These are phyloP conservation scores for Xylaria sp. DNA, from an alignment of 2,329 filamentous ascomycete species.

Conservation along the genomic window DNA sequence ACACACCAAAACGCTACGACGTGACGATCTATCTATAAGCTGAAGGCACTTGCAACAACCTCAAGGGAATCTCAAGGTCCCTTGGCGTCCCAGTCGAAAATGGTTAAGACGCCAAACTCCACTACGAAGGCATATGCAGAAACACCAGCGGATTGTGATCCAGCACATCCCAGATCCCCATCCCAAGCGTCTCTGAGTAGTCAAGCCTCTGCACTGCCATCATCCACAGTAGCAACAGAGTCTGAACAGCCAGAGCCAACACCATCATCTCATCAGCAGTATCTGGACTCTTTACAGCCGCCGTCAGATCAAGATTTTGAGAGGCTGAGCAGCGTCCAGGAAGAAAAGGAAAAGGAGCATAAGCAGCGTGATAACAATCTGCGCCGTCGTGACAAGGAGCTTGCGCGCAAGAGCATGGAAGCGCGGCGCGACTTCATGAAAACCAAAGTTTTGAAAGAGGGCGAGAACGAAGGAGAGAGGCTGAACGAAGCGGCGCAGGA, in stretches of 20 bases:
- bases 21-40: background rate
- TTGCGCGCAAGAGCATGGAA: conserved; percentile 43
- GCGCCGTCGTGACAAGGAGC: conserved; percentile 39
- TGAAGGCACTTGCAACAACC: background rate
- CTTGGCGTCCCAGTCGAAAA: conserved; percentile 10
- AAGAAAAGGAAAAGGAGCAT: conserved; percentile 58
- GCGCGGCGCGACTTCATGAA: conserved; percentile 52
- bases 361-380: conserved; percentile 56
- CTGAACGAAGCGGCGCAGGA: background rate
- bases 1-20: background rate
- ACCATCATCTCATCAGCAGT: conserved; percentile 53
- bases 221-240: background rate
- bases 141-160: background rate
- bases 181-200: background rate
- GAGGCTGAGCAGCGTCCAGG: conserved; percentile 62
- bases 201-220: conserved; percentile 17
- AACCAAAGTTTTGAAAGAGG: conserved; percentile 42
- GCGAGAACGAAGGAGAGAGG: conserved; percentile 25
- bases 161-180: background rate
- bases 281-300: conserved; percentile 62
- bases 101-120: conserved; percentile 6
- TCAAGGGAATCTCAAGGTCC: background rate
- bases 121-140: background rate
- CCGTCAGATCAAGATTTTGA: conserved; percentile 60
- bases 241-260: background rate